Conservation (phyloP, 768 basidiomycete genomes). For the Holtermanniella nyarrowii region DNA sequence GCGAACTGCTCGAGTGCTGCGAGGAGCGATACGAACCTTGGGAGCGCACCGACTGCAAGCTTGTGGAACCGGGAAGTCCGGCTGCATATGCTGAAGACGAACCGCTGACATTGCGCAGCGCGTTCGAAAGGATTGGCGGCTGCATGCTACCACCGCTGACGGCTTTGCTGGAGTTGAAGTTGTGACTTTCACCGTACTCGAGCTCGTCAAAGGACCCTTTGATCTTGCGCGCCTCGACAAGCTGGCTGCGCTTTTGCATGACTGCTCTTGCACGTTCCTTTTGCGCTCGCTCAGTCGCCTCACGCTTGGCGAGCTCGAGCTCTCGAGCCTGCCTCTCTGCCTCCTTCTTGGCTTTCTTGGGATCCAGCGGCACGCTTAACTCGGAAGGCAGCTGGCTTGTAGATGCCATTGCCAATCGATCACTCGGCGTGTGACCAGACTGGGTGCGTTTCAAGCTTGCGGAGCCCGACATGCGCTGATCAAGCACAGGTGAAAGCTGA, state of each 20-base stretch:
- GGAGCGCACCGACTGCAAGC: conserved; percentile 2
- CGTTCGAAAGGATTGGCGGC: neutral
- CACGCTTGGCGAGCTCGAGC: conserved; percentile 73
- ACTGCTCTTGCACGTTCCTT: conserved; percentile 85
- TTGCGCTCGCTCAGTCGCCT: conserved; percentile 60
- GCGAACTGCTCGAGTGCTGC: conserved; percentile 6
- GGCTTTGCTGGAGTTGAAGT: neutral
- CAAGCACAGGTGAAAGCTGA: conserved; percentile 17
- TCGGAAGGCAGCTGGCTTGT: conserved; percentile 1
- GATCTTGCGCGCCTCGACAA: conserved; percentile 46
- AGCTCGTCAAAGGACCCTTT: conserved; percentile 17
- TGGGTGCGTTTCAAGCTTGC: conserved; percentile 37
- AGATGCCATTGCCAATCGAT: conserved; percentile 3
- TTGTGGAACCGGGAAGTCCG: conserved; percentile 2
- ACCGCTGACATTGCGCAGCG: neutral
- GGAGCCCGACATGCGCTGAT: neutral
- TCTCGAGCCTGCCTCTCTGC: conserved; percentile 63
- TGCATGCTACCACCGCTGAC: neutral
- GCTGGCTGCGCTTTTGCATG: conserved; percentile 74
- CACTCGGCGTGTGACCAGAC: conserved; percentile 25
- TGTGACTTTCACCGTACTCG: conserved; percentile 12
- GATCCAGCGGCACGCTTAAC: conserved; percentile 26
- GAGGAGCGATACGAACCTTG: conserved; percentile 2
- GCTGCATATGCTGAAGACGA: conserved; percentile 4
- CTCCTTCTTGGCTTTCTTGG: conserved; percentile 44